Base-by-base conservation (phyloP, 257 asterid species). In the Cinchona pubescens region DNA sequence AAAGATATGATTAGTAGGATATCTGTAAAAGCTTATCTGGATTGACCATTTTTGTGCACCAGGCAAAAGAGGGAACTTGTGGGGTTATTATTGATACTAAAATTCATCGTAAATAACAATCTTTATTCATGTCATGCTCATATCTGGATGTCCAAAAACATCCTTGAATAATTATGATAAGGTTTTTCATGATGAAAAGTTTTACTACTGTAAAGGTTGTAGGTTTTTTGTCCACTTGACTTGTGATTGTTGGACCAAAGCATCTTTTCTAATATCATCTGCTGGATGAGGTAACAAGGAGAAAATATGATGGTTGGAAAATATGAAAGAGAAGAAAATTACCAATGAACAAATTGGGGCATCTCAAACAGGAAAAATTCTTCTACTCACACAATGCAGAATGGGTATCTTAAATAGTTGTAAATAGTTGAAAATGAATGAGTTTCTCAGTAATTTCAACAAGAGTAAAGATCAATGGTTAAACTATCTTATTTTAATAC, bases 121-220 rank as follows among this genome's bases (percentile, higher is more conserved):
- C 74, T 67, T 49, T 40, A 25, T 60, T 35, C 59, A 43, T 53
- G 48, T 5, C 32, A 51, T 19, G 34, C 5, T 70, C 25, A 5
- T 49, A 49, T 49, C 14, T 58, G 63, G 23, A 35, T 53, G 27
- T 7, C 43, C 7, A 2, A 51, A 16, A 32, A 51, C 35, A 30
- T 32, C 48, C 19, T 23, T 34, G 21, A 34, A 21, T 18, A 29
- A 27, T 29, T 34, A 7, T 19, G 9, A 46, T 0, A 15, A n/a
- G 60, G 2, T 30, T 46, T 51, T 51, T 51, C 68, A 38, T 53
- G 53, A 25, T 75, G 74, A 70, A 40, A 25, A 46, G 53, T 71
- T 46, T 34, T n/a, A 13, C 12, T 1, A 5, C 60, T n/a, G n/a
- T n/a, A 38, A 53, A 66, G 23, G n/a, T 51, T 45, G 21, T 66